Conservation (phyloP, 116 monocot species). For the Papilionanthe hybrid region DNA sequence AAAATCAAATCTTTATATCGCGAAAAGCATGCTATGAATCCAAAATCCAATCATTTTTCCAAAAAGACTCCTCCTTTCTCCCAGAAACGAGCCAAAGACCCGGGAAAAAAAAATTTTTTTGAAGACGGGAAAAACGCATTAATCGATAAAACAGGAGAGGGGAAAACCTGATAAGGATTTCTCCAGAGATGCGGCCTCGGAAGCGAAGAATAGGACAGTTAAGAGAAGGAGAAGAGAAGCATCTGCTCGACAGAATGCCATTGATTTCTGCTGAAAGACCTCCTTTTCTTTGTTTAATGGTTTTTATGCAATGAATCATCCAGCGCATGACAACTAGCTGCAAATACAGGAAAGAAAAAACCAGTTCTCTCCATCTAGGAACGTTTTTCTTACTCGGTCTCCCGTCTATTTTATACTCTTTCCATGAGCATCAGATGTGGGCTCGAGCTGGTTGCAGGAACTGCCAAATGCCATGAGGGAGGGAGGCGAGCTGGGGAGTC, state of each 20-base stretch:
- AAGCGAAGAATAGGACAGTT: slow-evolving; percentile 1
- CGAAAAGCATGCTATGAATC: background rate
- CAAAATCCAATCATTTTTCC: background rate
- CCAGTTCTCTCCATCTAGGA: background rate
- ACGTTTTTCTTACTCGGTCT: slow-evolving; percentile 1
- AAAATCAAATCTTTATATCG: background rate
- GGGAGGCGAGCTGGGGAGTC: too few species aligned
- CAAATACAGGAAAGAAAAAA: background rate
- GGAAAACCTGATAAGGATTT: background rate
- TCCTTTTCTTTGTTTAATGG: background rate
- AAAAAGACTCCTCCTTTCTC: background rate
- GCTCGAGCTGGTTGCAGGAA: background rate
- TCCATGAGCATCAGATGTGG: background rate
- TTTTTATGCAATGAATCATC: background rate
- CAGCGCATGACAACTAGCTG: background rate
- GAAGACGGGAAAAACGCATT: too few species aligned
- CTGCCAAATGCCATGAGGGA: background rate
- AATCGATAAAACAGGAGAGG: too few species aligned
- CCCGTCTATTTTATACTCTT: background rate
- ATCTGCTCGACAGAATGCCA: background rate
- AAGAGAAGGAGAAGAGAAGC: background rate
- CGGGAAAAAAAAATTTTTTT: too few species aligned
- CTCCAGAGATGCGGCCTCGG: background rate
- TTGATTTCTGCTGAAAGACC: background rate
- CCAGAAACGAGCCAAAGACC: background rate